These are phyloP conservation scores for Globisporangium spinosum DNA, from an alignment of 352 stramenopile genomes.

Conservation along the genomic window DNA sequence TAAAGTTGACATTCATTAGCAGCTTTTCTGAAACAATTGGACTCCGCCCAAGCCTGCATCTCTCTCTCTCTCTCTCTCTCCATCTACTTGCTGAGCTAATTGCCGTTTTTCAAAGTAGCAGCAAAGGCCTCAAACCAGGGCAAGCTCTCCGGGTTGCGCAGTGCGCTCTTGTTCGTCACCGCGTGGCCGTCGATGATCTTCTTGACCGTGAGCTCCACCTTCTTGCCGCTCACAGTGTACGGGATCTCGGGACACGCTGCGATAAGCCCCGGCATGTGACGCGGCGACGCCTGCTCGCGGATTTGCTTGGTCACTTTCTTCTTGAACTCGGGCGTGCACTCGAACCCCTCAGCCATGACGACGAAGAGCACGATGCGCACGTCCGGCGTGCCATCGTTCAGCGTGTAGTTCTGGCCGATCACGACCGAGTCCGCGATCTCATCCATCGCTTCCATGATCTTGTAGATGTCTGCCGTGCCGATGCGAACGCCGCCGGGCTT, in stretches of 20 bases:
- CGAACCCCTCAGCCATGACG: conserved; percentile 38
- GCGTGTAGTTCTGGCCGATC: conserved; percentile 59
- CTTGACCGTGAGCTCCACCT: conserved; percentile 79
- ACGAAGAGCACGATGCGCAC: conserved; percentile 78
- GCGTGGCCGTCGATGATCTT: conserved; percentile 63
- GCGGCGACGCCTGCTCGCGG: conserved; percentile 56
- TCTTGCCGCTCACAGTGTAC: conserved; percentile 78
- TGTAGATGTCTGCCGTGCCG: conserved; percentile 78
- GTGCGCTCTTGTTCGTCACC: conserved; percentile 57
- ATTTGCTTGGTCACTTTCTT: conserved; percentile 52
- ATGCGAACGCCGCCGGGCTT: conserved; percentile 78
- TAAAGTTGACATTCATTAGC: background rate
- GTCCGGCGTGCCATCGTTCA: conserved; percentile 62
- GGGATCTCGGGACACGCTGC: conserved; percentile 66
- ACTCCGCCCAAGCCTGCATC: background rate
- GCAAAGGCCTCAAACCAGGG: conserved; percentile 56
- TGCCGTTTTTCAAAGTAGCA: conserved; percentile 18
- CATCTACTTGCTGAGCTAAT: background rate
- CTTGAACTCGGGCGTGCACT: conserved; percentile 43
- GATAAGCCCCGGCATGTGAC: conserved; percentile 64
- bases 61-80: background rate
- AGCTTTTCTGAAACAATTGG: background rate
- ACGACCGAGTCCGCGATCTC: conserved; percentile 66
- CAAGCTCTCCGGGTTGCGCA: conserved; percentile 67
- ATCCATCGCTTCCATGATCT: conserved; percentile 65